Percentiles rank a stretch among this genome's conserved stretches.
These are phyloP conservation scores for Pseudohyphozyma bogoriensis DNA, from an alignment of 768 basidiomycete species.

Conservation along the genomic window DNA sequence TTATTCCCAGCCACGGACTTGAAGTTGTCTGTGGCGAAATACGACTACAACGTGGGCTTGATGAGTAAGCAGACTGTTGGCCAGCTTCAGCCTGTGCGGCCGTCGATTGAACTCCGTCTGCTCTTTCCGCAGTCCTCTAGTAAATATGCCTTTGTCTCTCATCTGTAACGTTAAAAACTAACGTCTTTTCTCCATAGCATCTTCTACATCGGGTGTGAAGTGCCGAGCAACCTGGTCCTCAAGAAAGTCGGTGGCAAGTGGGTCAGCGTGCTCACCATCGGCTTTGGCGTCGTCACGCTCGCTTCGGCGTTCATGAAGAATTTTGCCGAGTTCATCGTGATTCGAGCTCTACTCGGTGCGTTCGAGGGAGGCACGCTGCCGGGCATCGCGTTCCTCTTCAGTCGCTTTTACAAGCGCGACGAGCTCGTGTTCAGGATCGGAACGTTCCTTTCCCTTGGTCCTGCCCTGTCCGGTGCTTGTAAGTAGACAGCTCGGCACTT, in stretches of 20 bases:
- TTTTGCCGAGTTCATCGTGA: conserved; percentile 14
- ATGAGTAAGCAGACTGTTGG: neutral
- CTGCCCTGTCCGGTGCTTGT: conserved; percentile 13
- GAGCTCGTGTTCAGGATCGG: conserved; percentile 22
- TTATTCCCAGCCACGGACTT: no score
- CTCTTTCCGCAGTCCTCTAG: neutral
- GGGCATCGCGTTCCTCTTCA: conserved; percentile 21
- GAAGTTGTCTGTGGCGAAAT: neutral
- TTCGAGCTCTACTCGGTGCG: conserved; percentile 17
- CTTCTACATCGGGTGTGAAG: conserved; percentile 21
- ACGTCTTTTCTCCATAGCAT: neutral
- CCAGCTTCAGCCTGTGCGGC: neutral
- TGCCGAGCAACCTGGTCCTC: conserved; percentile 19
- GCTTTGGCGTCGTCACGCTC: conserved; percentile 17
- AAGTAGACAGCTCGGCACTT: neutral
- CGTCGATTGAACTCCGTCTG: no score
- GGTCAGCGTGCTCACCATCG: conserved; percentile 8
- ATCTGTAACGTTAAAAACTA: neutral
- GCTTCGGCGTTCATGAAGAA: conserved; percentile 16
- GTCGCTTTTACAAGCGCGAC: conserved; percentile 13
- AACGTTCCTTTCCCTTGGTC: conserved; percentile 23
- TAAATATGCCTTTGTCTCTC: neutral
- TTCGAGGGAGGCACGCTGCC: conserved; percentile 24
- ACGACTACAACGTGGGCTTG: neutral
- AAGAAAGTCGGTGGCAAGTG: conserved; percentile 22